Evolutionary conservation across 148 eudicot species (phyloP).

Genomic region (Fagopyrum tataricum): DNA sequence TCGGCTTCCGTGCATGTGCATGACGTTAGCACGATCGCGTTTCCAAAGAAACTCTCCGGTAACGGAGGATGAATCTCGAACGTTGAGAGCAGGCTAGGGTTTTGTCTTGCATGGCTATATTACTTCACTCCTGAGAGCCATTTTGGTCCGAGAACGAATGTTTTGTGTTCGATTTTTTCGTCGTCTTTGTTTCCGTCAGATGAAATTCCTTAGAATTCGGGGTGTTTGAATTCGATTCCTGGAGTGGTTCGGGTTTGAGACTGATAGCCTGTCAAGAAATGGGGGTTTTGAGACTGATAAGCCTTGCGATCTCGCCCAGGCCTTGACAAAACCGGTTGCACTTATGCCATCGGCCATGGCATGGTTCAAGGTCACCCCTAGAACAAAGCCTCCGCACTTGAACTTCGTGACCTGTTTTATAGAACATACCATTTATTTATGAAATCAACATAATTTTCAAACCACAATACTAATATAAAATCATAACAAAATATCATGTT

Average conservation of each 20-base stretch:
- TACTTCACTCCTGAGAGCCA: conserved; percentile 29
- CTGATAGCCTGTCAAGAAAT: conserved; percentile 35
- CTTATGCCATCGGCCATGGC: conserved; percentile 40
- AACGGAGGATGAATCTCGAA: conserved; percentile 39
- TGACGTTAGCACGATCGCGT: conserved; percentile 37
- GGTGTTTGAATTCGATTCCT: conserved; percentile 30
- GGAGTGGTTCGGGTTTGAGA: conserved; percentile 38
- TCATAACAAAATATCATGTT: no score
- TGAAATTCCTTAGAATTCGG: conserved; percentile 31
- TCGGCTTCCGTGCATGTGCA: conserved; percentile 34
- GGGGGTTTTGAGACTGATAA: conserved; percentile 31
- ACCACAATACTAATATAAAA: no score
- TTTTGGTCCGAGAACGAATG: conserved; percentile 31
- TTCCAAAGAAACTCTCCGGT: conserved; percentile 46
- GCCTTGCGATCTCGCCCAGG: conserved; percentile 57
- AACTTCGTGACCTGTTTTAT: conserved; percentile 46
- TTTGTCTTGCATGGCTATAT: conserved; percentile 31
- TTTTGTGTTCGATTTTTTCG: conserved; percentile 21
- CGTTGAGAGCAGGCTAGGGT: conserved; percentile 26
- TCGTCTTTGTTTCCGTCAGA: conserved; percentile 5
- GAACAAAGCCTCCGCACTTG: conserved; percentile 47
- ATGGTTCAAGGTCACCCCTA: conserved; percentile 46
- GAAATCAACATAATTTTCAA: no score
- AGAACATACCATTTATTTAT: no score
- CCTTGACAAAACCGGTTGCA: conserved; percentile 43